phyloP scores from a whole-genome alignment of 148 eudicot genomes.

The Rhododendron kiyosumense region DNA sequence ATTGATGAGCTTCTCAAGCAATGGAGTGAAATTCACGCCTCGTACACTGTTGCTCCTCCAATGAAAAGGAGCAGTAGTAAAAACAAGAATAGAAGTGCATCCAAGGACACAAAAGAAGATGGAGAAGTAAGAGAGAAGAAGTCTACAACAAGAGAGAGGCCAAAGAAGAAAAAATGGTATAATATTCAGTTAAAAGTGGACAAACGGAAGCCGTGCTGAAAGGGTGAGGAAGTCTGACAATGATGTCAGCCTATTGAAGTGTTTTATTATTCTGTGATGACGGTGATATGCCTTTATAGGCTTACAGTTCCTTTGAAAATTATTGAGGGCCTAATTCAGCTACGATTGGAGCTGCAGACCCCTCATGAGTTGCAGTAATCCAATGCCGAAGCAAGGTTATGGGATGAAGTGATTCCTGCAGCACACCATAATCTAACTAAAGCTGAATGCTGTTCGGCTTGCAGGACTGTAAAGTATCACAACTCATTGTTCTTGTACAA shows the following conservation, averaged over 20 bases:
- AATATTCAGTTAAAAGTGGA: slow-evolving; percentile 65
- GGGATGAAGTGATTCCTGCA: slow-evolving; percentile 1
- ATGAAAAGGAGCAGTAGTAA: slow-evolving; percentile 60
- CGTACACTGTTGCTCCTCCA: slow-evolving; percentile 54
- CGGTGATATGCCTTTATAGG: background rate
- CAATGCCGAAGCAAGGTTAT: background rate
- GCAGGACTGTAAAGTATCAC: background rate
- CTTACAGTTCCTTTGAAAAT: background rate
- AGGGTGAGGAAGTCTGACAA: slow-evolving; percentile 12
- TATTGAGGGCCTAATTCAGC: slow-evolving; percentile 11
- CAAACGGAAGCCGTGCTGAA: slow-evolving; percentile 65
- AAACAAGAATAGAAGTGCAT: slow-evolving; percentile 45
- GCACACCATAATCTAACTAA: background rate
- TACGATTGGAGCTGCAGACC: slow-evolving; percentile 15
- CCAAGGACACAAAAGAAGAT: slow-evolving; percentile 60
- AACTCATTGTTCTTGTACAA: slow-evolving; percentile 5
- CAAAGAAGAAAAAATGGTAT: slow-evolving; percentile 84
- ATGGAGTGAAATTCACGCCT: slow-evolving; percentile 75
- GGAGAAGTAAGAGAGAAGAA: slow-evolving; percentile 51
- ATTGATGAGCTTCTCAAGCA: slow-evolving; percentile 80
- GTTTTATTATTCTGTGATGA: background rate
- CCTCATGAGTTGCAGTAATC: slow-evolving; percentile 2
- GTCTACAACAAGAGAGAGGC: slow-evolving; percentile 52
- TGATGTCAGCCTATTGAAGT: background rate
- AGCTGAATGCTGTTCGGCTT: background rate